phyloP scores from a whole-genome alignment of 139 green algal species.

The Volvox africanus region DNA sequence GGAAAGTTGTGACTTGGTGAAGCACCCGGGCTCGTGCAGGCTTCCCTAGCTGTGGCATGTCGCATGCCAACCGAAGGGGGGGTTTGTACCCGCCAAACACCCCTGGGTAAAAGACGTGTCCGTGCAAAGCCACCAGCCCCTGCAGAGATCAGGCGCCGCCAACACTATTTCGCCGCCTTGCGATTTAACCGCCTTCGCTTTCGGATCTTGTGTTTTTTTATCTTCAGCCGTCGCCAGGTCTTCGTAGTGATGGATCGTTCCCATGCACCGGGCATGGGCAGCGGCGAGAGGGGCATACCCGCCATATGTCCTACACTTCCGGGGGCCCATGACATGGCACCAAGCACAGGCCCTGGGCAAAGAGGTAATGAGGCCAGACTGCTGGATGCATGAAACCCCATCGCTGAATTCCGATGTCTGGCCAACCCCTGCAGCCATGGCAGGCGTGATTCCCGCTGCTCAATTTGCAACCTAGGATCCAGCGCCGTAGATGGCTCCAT shows the following conservation, averaged over 20 bases:
- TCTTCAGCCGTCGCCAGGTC: slow-evolving; percentile 43
- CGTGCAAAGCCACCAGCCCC: too few relatives aligned
- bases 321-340: not conserved
- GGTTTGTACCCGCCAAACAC: too few relatives aligned
- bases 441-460: not conserved
- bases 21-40: too few relatives aligned
- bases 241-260: slow-evolving; percentile 25
- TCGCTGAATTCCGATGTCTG: not conserved
- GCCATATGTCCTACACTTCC: not conserved
- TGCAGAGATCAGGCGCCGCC: not conserved
- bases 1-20: too few relatives aligned
- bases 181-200: slow-evolving; percentile 38
- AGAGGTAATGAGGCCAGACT: not conserved
- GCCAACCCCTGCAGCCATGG: not conserved
- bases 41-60: too few relatives aligned
- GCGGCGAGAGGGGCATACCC: too few relatives aligned
- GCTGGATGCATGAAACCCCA: not conserved
- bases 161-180: not conserved
- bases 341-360: not conserved
- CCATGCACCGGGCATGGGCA: not conserved
- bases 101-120: too few relatives aligned
- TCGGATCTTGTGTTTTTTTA: slow-evolving; percentile 54
- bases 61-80: too few relatives aligned
- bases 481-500: not conserved
- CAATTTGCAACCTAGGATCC: not conserved